A percentile compares a stretch with the other conserved stretches of the same genome.
These are phyloP conservation scores for Circinella minor DNA, from an alignment of 371 early-diverging fungal genomes.

Conservation along the genomic window DNA sequence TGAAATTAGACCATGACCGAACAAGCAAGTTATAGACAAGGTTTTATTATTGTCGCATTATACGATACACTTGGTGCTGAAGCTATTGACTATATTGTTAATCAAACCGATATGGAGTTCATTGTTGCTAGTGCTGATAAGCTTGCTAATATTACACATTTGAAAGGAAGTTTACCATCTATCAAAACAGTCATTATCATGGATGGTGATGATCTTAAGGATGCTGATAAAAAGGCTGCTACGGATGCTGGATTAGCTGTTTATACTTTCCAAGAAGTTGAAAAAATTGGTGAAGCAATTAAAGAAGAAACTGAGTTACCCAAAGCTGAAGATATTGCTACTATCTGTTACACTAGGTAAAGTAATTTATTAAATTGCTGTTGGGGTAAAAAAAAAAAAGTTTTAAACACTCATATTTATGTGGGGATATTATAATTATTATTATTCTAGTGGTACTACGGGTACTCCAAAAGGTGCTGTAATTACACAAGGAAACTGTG, in stretches of 20 bases:
- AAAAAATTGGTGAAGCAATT: conserved; percentile 58
- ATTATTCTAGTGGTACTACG: conserved; percentile 53
- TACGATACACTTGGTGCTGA: conserved; percentile 89
- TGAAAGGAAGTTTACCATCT: conserved; percentile 56
- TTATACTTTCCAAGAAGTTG: conserved; percentile 65
- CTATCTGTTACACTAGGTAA: conserved; percentile 98
- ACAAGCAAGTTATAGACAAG: conserved; percentile 68
- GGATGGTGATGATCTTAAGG: conserved; percentile 62
- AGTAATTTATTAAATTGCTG: too few species aligned
- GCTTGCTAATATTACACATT: conserved; percentile 64
- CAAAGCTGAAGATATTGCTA: conserved; percentile 78
- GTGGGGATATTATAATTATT: too few species aligned
- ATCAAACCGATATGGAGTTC: conserved; percentile 71
- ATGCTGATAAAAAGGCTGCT: conserved; percentile 33
- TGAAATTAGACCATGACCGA: conserved; percentile 70
- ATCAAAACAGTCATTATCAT: conserved; percentile 77
- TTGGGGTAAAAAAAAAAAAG: too few species aligned
- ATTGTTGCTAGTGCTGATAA: conserved; percentile 85
- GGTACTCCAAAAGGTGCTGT: conserved; percentile 70
- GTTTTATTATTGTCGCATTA: conserved; percentile 78
- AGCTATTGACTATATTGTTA: conserved; percentile 79
- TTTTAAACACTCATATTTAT: too few species aligned
- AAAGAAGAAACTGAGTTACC: conserved; percentile 52
- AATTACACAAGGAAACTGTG: conserved; percentile 81
- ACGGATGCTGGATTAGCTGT: conserved; percentile 46